phyloP scores from a whole-genome alignment of 1,139 yeast genomes.

The Candida sanyaensis region DNA sequence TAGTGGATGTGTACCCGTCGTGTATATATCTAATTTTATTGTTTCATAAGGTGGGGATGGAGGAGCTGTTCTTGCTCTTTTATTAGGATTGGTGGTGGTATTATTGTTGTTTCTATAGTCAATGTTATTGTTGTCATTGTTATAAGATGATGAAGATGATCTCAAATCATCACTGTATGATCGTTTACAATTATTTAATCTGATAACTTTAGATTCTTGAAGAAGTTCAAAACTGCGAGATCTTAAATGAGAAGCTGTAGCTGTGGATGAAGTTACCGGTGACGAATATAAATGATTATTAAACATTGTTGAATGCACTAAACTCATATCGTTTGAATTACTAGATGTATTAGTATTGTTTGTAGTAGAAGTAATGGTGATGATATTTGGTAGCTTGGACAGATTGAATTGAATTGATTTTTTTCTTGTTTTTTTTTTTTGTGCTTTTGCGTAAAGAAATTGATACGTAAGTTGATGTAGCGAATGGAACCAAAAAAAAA shows the following conservation, averaged over 20 bases:
- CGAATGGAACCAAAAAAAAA: background rate
- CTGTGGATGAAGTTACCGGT: background rate
- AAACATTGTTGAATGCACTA: slow-evolving; percentile 31
- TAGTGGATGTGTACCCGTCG: slow-evolving; percentile 4
- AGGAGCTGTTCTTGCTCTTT: slow-evolving; percentile 55
- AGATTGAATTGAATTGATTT: background rate
- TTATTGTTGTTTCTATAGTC: background rate
- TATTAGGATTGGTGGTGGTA: slow-evolving; percentile 16
- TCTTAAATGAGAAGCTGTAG: slow-evolving; percentile 29
- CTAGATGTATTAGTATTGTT: background rate
- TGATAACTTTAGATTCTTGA: slow-evolving; percentile 20
- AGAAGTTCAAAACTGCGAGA: slow-evolving; percentile 33
- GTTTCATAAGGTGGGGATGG: slow-evolving; percentile 41
- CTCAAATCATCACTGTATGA: slow-evolving; percentile 24
- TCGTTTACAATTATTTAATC: slow-evolving; percentile 22
- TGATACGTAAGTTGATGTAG: background rate
- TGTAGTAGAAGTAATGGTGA: background rate
- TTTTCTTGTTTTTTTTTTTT: background rate
- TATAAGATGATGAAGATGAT: background rate
- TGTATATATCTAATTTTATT: background rate
- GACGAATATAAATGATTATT: slow-evolving; percentile 24
- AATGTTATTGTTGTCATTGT: background rate
- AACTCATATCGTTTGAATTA: slow-evolving; percentile 18
- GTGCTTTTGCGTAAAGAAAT: background rate
- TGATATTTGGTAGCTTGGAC: slow-evolving; percentile 4